These are phyloP conservation scores for Globisporangium recalcitrans DNA, from an alignment of 352 stramenopile species.

Conservation along the genomic window DNA sequence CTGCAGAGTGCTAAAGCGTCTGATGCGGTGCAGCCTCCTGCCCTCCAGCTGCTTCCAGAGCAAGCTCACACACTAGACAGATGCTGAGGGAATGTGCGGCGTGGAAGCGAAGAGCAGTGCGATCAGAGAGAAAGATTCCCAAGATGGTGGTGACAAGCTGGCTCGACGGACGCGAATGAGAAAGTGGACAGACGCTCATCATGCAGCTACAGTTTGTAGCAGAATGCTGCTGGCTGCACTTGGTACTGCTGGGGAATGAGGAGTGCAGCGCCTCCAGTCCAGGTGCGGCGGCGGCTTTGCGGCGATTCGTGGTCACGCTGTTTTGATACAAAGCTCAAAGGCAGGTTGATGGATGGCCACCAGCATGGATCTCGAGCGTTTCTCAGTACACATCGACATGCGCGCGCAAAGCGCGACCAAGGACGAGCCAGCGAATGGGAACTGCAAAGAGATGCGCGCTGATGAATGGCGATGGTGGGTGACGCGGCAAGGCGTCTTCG, in stretches of 20 bases:
- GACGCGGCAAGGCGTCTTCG: background rate
- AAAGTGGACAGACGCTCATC: background rate
- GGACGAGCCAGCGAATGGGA: background rate
- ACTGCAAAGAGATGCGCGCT: background rate
- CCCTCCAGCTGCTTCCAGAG: background rate
- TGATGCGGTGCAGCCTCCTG: background rate
- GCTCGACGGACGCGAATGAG: background rate
- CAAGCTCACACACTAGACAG: background rate
- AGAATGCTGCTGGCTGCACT: background rate
- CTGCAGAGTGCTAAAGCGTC: background rate
- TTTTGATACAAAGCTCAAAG: no score
- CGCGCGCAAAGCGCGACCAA: background rate
- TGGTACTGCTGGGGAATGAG: background rate
- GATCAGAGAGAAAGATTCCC: background rate
- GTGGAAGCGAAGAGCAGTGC: background rate
- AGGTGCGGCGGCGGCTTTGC: no score
- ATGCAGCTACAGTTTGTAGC: no score
- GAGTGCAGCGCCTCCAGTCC: background rate
- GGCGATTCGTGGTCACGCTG: background rate
- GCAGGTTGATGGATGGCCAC: no score
- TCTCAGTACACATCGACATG: background rate
- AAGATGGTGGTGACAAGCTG: background rate
- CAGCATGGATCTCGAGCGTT: background rate
- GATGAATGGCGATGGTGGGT: background rate
- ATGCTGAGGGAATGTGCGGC: background rate